Evolutionary conservation across 2,329 filamentous ascomycete species (phyloP), one percentile per base, ranked within the genome.

Genomic region (Pseudogymnoascus sp.): DNA sequence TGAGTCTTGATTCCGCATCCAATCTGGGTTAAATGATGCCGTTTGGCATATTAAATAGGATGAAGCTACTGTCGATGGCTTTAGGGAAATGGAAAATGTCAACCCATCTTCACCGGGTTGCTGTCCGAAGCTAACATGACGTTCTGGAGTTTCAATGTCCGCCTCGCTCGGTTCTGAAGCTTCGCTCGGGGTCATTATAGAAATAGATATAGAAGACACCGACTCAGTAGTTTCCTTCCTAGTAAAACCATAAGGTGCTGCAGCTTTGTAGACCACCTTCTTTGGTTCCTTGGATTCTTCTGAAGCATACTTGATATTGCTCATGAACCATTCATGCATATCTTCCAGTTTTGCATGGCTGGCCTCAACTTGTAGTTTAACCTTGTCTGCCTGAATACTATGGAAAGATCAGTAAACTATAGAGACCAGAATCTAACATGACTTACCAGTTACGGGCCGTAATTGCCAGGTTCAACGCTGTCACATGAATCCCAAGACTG

Each of bases 401-500:
- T n/a, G 3, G 8, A 28, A n/a, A 5, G 7, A 28, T 50, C 2
- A 50, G 44, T 10, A 50, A 9, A 10, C 7, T 50, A 2, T 21
- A 28, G 15, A 50, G 3, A 9, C 21, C 9, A 42, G 3, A 6
- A 26, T n/a, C 10, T 21, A 9, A 31, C 42, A 31, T 4, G 4
- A 28, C 62, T 1, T 60, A 63, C 62, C 19, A 38, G 23, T 28
- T 60, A 15, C 62, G 47, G 33, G 62, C 62, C 8, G 62, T n/a
- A n/a, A 63, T 60, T 23, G 62, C 62, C 17, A 60, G 31, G n/a
- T 63, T 63, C 7, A 63, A 35, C 31, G 62, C 62, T 11, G 53
- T 63, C 11, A 63, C 28, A 60, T 63, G 62, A 13, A 57, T 63
- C 23, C 21, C 47, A 38, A 63, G 50, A 5, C 59, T 40, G 4